phyloP scores from a whole-genome alignment of 208 protist genomes.

The Tetramitus jugosus region DNA sequence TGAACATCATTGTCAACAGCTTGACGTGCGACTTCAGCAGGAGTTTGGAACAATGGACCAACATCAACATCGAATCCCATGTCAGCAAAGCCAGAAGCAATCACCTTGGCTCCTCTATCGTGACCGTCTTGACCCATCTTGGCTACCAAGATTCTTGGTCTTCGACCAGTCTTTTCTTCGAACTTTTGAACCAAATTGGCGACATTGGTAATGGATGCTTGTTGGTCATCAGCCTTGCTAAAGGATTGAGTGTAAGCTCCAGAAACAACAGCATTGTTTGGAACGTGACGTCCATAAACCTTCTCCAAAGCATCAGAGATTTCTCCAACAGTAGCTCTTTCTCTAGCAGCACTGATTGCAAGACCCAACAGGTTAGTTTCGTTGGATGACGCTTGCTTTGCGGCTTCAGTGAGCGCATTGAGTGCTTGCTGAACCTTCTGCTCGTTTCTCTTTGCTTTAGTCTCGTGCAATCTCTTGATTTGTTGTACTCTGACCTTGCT shows the following conservation, averaged over 20 bases:
- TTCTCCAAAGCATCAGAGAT: constrained; percentile 76
- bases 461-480: constrained; percentile 53
- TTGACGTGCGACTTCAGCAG: constrained; percentile 63
- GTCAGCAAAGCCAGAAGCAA: constrained; percentile 86
- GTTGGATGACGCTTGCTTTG: constrained; percentile 29
- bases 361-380: constrained; percentile 72
- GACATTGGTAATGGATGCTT: constrained; percentile 35
- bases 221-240: constrained; percentile 36
- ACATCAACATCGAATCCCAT: constrained; percentile 92
- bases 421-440: constrained; percentile 49
- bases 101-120: constrained; percentile 85
- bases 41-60: constrained; percentile 74
- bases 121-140: constrained; percentile 94
- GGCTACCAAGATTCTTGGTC: constrained; percentile 83
- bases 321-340: constrained; percentile 79
- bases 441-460: constrained; percentile 53
- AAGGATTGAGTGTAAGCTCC: constrained; percentile 69
- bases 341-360: constrained; percentile 69
- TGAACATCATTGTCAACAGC: constrained; percentile 91
- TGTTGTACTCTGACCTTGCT: constrained; percentile 58
- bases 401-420: constrained; percentile 56
- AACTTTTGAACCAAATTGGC: constrained; percentile 54
- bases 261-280: constrained; percentile 54
- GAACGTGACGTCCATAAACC: constrained; percentile 60
- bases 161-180: constrained; percentile 61